These are phyloP conservation scores for Litsea cubeba DNA, from an alignment of 164 flowering plant genomes.

Conservation along the genomic window DNA sequence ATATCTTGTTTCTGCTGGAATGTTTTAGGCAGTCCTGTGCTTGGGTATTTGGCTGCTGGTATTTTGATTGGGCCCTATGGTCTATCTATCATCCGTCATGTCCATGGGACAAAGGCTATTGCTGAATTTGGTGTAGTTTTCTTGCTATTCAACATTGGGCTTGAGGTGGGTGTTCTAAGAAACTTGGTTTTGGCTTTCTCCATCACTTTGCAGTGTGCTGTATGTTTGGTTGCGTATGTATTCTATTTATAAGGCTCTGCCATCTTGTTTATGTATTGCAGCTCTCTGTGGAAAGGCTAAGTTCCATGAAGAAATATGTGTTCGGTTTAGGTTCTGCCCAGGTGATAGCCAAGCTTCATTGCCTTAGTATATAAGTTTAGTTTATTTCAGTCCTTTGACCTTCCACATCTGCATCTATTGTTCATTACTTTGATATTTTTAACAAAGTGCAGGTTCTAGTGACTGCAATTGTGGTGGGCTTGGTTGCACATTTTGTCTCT, in stretches of 20 bases:
- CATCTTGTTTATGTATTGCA: slow-evolving; percentile 30
- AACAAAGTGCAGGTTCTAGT: slow-evolving; percentile 63
- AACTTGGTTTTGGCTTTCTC: background rate
- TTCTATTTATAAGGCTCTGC: background rate
- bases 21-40: slow-evolving; percentile 94
- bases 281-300: slow-evolving; percentile 99
- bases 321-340: slow-evolving; percentile 98
- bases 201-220: background rate
- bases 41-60: slow-evolving; percentile 98
- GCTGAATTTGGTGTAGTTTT: slow-evolving; percentile 99
- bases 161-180: slow-evolving; percentile 57
- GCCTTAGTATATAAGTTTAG: background rate
- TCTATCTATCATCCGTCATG: slow-evolving; percentile 91
- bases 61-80: slow-evolving; percentile 99
- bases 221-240: background rate
- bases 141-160: slow-evolving; percentile 96
- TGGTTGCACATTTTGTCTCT: slow-evolving; percentile 69
- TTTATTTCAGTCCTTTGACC: background rate
- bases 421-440: slow-evolving; percentile 7
- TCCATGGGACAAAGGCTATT: slow-evolving; percentile 96
- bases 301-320: slow-evolving; percentile 99
- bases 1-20: slow-evolving; percentile 18
- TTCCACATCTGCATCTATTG: slow-evolving; percentile 6
- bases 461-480: slow-evolving; percentile 81
- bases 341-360: slow-evolving; percentile 43